Conservation (phyloP, 1,139 yeast genomes). For the Meyerozyma sp. region DNA sequence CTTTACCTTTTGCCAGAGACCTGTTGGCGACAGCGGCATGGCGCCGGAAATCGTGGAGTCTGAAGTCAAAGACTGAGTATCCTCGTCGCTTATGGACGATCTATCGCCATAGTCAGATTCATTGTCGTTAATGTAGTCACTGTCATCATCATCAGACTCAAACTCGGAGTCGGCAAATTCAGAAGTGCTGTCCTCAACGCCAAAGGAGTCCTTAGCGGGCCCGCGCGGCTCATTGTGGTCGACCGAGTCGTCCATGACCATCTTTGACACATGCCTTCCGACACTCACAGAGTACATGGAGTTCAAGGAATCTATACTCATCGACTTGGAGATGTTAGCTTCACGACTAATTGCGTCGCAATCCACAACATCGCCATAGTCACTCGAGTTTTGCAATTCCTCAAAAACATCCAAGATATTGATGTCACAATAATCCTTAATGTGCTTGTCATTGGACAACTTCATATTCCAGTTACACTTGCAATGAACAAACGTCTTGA, state of each 20-base stretch:
- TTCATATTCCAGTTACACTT: slow-evolving; percentile 58
- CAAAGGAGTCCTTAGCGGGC: slow-evolving; percentile 6
- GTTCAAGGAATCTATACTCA: slow-evolving; percentile 36
- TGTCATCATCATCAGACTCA: slow-evolving; percentile 21
- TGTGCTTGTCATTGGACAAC: slow-evolving; percentile 53
- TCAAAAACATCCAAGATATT: slow-evolving; percentile 57
- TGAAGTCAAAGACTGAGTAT: slow-evolving; percentile 8
- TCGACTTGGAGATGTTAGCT: slow-evolving; percentile 20
- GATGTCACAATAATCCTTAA: slow-evolving; percentile 53
- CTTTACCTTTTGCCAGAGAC: slow-evolving; percentile 61
- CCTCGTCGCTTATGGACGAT: slow-evolving; percentile 9
- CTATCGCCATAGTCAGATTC: slow-evolving; percentile 9
- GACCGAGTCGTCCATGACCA: slow-evolving; percentile 25
- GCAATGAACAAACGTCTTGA: slow-evolving; percentile 52
- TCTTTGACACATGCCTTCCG: slow-evolving; percentile 39
- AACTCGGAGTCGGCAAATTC: slow-evolving; percentile 43
- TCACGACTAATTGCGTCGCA: slow-evolving; percentile 11
- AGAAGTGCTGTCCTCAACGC: slow-evolving; percentile 21
- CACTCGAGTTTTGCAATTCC: slow-evolving; percentile 14
- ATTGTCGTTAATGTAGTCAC: slow-evolving; percentile 14
- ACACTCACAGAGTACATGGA: slow-evolving; percentile 34
- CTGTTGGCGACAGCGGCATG: slow-evolving; percentile 8
- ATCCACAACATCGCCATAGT: slow-evolving; percentile 8
- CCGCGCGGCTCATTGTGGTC: slow-evolving; percentile 2
- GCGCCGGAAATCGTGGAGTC: slow-evolving; percentile 8